These are phyloP conservation scores for Neofusicoccum parvum DNA, from an alignment of 2,329 filamentous ascomycete species.

Conservation along the genomic window DNA sequence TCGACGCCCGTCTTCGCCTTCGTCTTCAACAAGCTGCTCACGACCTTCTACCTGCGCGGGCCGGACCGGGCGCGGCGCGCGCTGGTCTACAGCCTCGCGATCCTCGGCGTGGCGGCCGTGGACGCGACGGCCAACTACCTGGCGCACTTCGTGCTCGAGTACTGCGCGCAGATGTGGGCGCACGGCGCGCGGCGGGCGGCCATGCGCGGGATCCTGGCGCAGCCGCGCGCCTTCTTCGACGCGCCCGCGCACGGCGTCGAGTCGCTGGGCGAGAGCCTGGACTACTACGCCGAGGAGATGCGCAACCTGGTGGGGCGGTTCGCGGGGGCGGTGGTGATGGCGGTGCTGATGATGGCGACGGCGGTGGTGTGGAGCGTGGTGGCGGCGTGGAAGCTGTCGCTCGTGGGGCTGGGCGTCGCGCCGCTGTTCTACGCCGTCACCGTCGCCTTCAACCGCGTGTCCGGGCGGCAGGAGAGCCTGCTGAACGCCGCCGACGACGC, in stretches of 20 bases:
- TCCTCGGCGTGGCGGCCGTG: constrained; percentile 67
- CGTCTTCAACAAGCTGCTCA: constrained; percentile 71
- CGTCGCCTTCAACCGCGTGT: constrained; percentile 65
- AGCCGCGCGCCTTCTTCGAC: constrained; percentile 80
- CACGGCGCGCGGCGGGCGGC: constrained; percentile 69
- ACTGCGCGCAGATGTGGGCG: constrained; percentile 74
- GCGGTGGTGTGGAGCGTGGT: constrained; percentile 73
- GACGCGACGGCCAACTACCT: constrained; percentile 68
- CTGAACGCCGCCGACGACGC: constrained; percentile 65
- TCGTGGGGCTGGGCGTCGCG: constrained; percentile 70
- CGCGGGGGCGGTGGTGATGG: constrained; percentile 68
- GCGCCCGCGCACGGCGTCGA: constrained; percentile 64
- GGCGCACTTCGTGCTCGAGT: constrained; percentile 72
- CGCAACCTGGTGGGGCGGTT: constrained; percentile 80
- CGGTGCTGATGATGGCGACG: constrained; percentile 66
- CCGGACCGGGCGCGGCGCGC: constrained; percentile 51
- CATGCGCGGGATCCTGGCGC: constrained; percentile 69
- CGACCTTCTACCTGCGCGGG: constrained; percentile 63
- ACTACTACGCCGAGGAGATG: constrained; percentile 85
- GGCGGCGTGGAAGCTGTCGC: constrained; percentile 77
- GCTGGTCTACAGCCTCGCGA: constrained; percentile 67
- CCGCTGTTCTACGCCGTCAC: constrained; percentile 70
- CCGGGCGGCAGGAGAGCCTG: constrained; percentile 70
- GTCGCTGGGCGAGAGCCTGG: constrained; percentile 70
- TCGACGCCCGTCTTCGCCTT: constrained; percentile 76